Conservation (phyloP, 139 green algal genomes). For the Gonium pectorale region DNA sequence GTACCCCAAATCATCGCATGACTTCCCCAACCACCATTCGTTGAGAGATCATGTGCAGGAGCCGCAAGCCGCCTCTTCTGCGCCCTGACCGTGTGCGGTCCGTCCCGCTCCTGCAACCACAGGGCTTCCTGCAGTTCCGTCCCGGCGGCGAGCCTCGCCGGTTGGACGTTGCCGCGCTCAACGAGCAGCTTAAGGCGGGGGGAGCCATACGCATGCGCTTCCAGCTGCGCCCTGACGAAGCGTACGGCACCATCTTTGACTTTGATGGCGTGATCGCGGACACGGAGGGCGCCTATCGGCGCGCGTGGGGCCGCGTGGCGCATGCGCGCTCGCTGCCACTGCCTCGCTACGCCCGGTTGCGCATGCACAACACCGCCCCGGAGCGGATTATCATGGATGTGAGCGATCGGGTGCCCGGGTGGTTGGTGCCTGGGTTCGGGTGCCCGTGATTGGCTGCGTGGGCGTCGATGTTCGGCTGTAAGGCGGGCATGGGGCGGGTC, state of each 20-base stretch:
- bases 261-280: conserved; percentile 70
- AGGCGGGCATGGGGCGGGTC: no score
- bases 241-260: conserved; percentile 83
- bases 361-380: conserved; percentile 33
- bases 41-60: no score
- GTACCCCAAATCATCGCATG: no score
- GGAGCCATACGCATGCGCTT: conserved; percentile 71
- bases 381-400: conserved; percentile 56
- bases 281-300: conserved; percentile 34
- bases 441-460: no score
- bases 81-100: no score
- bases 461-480: no score
- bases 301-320: conserved; percentile 11
- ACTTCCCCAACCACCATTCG: no score
- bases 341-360: neutral
- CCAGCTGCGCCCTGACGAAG: conserved; percentile 82
- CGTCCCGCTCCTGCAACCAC: no score
- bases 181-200: conserved; percentile 76
- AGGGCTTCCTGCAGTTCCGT: conserved; percentile 40
- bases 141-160: conserved; percentile 29
- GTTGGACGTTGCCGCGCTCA: conserved; percentile 85
- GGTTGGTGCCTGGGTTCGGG: no score
- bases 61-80: no score
- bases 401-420: no score
- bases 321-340: neutral